Evolutionary conservation across 768 basidiomycete genomes (phyloP), one percentile per base, ranked within the genome.

Genomic region (Mycena pura): DNA sequence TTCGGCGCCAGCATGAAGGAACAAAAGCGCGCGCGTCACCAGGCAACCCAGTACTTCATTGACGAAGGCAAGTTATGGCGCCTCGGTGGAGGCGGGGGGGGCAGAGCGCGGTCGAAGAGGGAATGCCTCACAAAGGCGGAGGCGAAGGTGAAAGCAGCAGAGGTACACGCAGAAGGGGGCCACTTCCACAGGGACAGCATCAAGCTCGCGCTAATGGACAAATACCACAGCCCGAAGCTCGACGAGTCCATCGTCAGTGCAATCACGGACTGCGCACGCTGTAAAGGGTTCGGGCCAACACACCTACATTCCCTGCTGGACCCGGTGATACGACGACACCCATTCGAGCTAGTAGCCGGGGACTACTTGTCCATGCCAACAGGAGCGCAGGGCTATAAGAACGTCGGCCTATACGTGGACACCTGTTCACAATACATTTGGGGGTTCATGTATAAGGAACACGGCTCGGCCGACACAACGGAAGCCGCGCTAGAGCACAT

Each of bases 201-300:
- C 13, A 64, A 66, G n/a, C 34, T 66, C 1, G 46, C 57, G 6
- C 45, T 66, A 19, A 50, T 60, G 44, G 63, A 67, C 46, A 27
- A 44, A 19, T 51, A 57, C 14, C 44, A 45, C 39, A 60, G 62
- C 28, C 44, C 50, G 0, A 27, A 28, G 15, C 39, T 64, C 10
- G 60, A 62, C 34, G 60, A 32, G 27, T 48, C 57, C 0, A 63
- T 63, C 38, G 45, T 53, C 24, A 56, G 19, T 36, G 66, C 44
- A 43, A 60, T 57, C 46, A 53, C 24, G 31, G 15, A 53, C 11
- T 45, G 41, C 48, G 17, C 62, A 59, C 27, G 57, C 5, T 76
- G 72, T 57, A 69, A 70, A 40, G 63, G 64, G 40, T 74, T 72
- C 31, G 71, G 73, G 0, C 21, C 56, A 3, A 38, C 50, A 0